Percentiles rank a stretch among this genome's conserved stretches.
phyloP scores from a whole-genome alignment of 805 yeast genomes.

The Kregervanrija delftensis region DNA sequence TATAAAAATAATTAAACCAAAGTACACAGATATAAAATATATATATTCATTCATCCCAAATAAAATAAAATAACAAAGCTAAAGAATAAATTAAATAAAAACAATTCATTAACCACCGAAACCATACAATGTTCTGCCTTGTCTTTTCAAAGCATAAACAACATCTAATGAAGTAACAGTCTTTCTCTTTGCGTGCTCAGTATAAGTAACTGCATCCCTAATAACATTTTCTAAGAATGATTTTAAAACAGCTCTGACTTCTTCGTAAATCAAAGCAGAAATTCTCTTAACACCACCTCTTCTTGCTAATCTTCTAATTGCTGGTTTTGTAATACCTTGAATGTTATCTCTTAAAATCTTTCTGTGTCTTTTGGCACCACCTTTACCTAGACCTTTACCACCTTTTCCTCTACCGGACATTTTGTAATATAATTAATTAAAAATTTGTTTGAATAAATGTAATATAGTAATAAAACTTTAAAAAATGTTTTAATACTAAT shows the following conservation, averaged over 20 bases:
- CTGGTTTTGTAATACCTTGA: constrained; percentile 99
- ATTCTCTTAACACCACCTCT: constrained; percentile 99
- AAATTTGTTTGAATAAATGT: too few species aligned
- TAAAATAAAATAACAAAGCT: too few species aligned
- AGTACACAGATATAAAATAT: too few species aligned
- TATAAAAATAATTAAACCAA: too few species aligned
- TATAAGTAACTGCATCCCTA: constrained; percentile 98
- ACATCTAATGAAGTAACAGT: constrained; percentile 98
- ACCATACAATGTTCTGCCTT: constrained; percentile 99
- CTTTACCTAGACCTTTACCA: constrained; percentile 99
- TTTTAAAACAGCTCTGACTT: constrained; percentile 95
- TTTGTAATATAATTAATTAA: constrained; percentile 7
- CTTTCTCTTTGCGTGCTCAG: constrained; percentile 99
- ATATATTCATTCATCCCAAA: too few species aligned
- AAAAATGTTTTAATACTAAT: too few species aligned
- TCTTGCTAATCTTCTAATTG: constrained; percentile 99
- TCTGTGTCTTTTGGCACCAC: constrained; percentile 99
- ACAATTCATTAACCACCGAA: constrained; percentile 81
- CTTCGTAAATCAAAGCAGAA: constrained; percentile 97
- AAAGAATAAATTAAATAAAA: too few species aligned
- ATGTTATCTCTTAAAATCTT: constrained; percentile 99
- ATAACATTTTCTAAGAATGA: constrained; percentile 94
- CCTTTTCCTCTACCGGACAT: constrained; percentile 99
- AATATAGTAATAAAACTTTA: too few species aligned
- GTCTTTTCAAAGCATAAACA: constrained; percentile 99